Evolutionary conservation across 805 yeast genomes (phyloP), one percentile per base, ranked within the genome.

Genomic region (Sugiyamaella smithiae): DNA sequence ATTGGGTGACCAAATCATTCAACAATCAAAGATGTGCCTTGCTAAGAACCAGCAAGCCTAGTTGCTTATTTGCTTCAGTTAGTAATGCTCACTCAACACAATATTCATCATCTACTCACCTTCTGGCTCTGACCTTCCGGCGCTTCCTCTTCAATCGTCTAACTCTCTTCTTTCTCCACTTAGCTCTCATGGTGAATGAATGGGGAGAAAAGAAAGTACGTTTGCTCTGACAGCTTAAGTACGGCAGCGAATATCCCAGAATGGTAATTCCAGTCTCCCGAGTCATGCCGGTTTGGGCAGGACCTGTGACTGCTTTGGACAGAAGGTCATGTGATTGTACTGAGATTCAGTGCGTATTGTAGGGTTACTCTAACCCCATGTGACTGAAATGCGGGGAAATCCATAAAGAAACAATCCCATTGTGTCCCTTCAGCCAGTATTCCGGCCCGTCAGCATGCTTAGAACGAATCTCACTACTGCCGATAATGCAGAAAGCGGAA

Each of bases 71-170:
- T 55, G 57, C 58, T 54, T 35, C 2, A 8, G 48, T 45, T 49
- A 45, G 51, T 20, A 49, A 14, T 11, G 33, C n/a, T n/a, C n/a
- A n/a, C n/a, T n/a, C n/a, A 3, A 24, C 11, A 16, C 3, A 29
- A 43, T 42, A 42, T 40, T 49, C 40, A 31, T 51, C 43, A 5
- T 29, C 19, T 26, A 57, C 61, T 53, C 43, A 62, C 61, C 96
- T 88, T 88, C 98, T 89, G 80, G 98, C 98, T 88, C 98, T 88
- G 72, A 91, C 97, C 96, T 91, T 91, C 97, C 98, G 97, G 86
- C 98, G 88, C 96, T 91, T 91, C 84, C 97, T 88, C 88, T 91
- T 91, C 75, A 91, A 87, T 88, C 98, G 88, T 88, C 98, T 90
- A 78, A 86, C 95, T 90, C 98, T 91, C 96, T 91, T 91, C 87